Base-by-base conservation (phyloP, 2,329 filamentous ascomycete genomes). In the Cladophialophora exuberans region DNA sequence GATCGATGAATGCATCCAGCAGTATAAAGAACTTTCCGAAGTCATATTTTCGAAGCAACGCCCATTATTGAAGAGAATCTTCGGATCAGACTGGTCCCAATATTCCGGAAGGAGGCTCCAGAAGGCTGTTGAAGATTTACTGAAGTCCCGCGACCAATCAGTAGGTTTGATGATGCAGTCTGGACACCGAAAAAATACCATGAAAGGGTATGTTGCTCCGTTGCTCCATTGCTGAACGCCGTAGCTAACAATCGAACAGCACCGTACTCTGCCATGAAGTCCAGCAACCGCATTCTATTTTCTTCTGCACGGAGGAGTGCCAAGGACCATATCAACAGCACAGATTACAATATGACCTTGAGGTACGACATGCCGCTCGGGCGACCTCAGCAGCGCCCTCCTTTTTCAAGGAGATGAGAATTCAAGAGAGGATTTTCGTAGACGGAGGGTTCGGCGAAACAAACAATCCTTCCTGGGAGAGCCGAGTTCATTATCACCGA, bases 1-100 rank as follows among this genome's bases (percentile, higher is more conserved):
- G 22, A 69, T 77, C 6, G 57, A 67, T 20, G 72, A 79, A 15
- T 77, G 74, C 25, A 71, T 78, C 13, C 53, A 66, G 2, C 70
- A 67, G 2, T 80, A 79, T 54, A 62, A 71, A 11, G 46, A 61
- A 3, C 68, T 78, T 1, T 72, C 70, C 2, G 25, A 39, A 33
- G 28, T 48, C 3, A 58, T 63, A 18, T 63, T 63, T 36, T 46
- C 44, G 5, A 57, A 58, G 33, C 28, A 56, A 22, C 57, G 57
- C 28, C 45, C 53, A 15, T 11, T 58, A 9, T 18, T 51, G n/a
- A 45, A 46, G 45, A 46, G 52, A 49, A 33, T 54, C 17, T 56
- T 54, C 43, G 57, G 59, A n/a, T 58, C 36, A 15, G 58, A 53
- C 30, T 54, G 36, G 47, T 61, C 52, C 31, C 59, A 60, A 43